Base-by-base conservation (phyloP, 2,329 filamentous ascomycete genomes). In the Curvularia sp. region DNA sequence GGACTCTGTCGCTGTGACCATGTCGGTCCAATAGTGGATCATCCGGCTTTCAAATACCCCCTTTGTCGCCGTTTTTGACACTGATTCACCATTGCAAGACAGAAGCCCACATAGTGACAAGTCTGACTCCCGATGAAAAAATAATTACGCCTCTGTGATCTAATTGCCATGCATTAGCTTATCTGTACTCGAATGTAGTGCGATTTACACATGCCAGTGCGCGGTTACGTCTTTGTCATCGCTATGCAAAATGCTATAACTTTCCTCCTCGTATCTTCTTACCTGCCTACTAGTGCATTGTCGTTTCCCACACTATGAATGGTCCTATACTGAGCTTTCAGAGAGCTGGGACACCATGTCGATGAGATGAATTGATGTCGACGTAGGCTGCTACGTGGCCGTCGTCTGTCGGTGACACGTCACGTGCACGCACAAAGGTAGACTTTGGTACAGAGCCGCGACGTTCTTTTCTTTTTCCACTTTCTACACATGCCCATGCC, bases 391-490 rank as follows among this genome's bases (percentile, higher is more conserved):
- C 23, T 49, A 39, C 47, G 47, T 49, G 47, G 34, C 27, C 32
- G 32, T 49, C 21, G 15, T 49, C 23, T 38, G 12, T 10, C 23
- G 32, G 32, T 27, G 19, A 49, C 47, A 49, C 47, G 47, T 38
- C 47, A 38, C 47, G 34, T 49, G 47, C 32, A 49, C 21, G 21
- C 15, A 49, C 13, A 18, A 30, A 23, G 5, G 30, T 10, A 25
- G 21, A 49, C 13, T 28, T 38, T 25, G 47, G 32, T 34, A 46
- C 43, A 13, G 13, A n/a, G 18, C 36, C 36, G n/a, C 10, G 19
- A 3, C 12, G 9, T 42, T 25, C 1, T 12, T 25, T 42, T 42
- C 18, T 15, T 18, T 42, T 27, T 1, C 21, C 21, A 4, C n/a
- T 5, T 42, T 3, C 3, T 23, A 23, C 12, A 23, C 39, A 15